These are phyloP conservation scores for Paracoccidioides brasiliensis DNA, from an alignment of 2,329 filamentous ascomycete genomes.

Conservation along the genomic window DNA sequence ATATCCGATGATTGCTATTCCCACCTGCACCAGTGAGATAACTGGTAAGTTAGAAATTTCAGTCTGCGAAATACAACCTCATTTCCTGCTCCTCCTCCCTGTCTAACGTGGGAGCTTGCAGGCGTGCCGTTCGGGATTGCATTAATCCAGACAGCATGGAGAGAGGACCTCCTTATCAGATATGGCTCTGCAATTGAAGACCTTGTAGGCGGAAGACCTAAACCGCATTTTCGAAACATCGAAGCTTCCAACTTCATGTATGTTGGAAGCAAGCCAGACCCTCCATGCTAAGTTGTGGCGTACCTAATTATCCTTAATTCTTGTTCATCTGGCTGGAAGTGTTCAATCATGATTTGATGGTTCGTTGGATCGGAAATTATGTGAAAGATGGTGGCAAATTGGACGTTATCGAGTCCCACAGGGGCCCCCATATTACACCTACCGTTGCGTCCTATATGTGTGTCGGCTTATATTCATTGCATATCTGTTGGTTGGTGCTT, in stretches of 20 bases:
- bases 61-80: neutral
- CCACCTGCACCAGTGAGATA: slow-evolving; percentile 39
- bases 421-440: too few relatives aligned
- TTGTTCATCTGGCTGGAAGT: too few relatives aligned
- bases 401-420: too few relatives aligned
- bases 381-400: too few relatives aligned
- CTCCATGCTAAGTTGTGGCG: neutral
- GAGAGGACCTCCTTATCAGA: slow-evolving; percentile 44
- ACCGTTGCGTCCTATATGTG: neutral
- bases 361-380: too few relatives aligned
- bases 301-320: too few relatives aligned
- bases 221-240: slow-evolving; percentile 5
- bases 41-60: slow-evolving; percentile 16
- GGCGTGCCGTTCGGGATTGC: slow-evolving; percentile 51
- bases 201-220: slow-evolving; percentile 18
- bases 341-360: too few relatives aligned
- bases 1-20: slow-evolving; percentile 59
- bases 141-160: slow-evolving; percentile 49
- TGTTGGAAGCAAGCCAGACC: slow-evolving; percentile 4
- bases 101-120: neutral
- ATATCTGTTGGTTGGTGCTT: too few relatives aligned
- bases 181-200: slow-evolving; percentile 54
- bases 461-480: too few relatives aligned
- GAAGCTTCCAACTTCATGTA: slow-evolving; percentile 6
- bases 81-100: neutral